Evolutionary conservation across 176 grass and related monocot genomes (phyloP).

Genomic region (Rhynchospora tenuis): DNA sequence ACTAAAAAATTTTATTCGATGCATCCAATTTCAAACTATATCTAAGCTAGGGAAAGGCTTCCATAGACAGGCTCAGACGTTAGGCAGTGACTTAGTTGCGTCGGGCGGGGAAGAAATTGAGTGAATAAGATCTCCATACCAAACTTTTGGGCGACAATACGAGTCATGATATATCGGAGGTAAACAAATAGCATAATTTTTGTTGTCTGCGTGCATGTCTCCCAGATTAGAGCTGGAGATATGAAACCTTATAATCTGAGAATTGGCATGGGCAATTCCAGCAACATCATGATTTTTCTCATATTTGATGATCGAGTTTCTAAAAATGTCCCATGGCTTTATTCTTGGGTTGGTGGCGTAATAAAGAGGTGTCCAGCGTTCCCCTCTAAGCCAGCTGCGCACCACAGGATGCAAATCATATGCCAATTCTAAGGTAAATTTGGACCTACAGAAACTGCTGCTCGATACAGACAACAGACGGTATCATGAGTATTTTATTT

Average conservation of each 20-base stretch:
- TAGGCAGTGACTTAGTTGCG: not conserved
- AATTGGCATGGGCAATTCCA: not conserved
- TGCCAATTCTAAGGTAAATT: not conserved
- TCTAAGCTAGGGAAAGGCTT: not conserved
- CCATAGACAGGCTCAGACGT: not conserved
- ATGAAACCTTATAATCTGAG: not conserved
- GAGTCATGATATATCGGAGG: not conserved
- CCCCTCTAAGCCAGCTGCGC: not conserved
- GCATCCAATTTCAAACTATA: too few relatives aligned
- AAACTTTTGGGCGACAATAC: not conserved
- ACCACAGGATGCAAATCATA: too few relatives aligned
- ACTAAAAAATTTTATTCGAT: too few relatives aligned
- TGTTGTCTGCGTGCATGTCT: not conserved
- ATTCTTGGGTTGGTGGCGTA: not conserved
- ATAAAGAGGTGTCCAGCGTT: not conserved
- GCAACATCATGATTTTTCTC: not conserved
- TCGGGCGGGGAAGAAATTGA: not conserved
- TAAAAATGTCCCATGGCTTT: not conserved
- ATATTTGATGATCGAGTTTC: not conserved
- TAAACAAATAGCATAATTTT: not conserved
- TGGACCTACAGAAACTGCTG: not conserved
- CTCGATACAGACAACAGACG: not conserved
- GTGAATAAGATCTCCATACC: not conserved
- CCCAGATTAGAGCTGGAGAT: not conserved
- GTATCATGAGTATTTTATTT: too few relatives aligned